Percentiles rank a stretch among this genome's conserved stretches.
phyloP scores from a whole-genome alignment of 768 basidiomycete species.

The Sporobolomyces roseus region DNA sequence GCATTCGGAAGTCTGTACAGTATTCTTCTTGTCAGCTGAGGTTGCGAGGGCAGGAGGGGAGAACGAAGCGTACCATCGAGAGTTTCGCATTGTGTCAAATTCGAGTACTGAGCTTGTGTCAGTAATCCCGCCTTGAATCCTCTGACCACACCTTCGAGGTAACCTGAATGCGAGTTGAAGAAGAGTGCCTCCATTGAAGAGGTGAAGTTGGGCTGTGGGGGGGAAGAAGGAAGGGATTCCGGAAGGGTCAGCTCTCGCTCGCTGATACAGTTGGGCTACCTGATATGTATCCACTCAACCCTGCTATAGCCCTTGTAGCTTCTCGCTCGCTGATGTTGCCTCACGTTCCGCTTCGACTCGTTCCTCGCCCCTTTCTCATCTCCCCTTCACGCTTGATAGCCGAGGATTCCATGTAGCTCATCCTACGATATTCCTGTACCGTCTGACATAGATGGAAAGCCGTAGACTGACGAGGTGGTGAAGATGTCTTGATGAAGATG shows the following conservation, averaged over 20 bases:
- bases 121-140: constrained; percentile 94
- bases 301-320: background rate
- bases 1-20: constrained; percentile 79
- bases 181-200: constrained; percentile 49
- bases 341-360: background rate
- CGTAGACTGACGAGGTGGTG: too few relatives aligned
- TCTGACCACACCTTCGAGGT: constrained; percentile 55
- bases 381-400: too few relatives aligned
- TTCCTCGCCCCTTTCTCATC: too few relatives aligned
- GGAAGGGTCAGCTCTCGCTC: background rate
- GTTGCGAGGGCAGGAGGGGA: background rate
- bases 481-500: too few relatives aligned
- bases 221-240: background rate
- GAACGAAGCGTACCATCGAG: constrained; percentile 67
- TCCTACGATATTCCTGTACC: too few relatives aligned
- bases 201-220: background rate
- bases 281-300: too few relatives aligned
- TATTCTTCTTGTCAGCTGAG: too few relatives aligned
- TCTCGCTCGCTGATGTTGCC: background rate
- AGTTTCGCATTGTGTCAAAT: constrained; percentile 93
- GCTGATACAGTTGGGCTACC: too few relatives aligned
- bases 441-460: too few relatives aligned
- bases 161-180: constrained; percentile 51
- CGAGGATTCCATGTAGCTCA: too few relatives aligned
- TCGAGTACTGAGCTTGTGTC: constrained; percentile 81